Evolutionary conservation across 2,329 filamentous ascomycete genomes (phyloP).

Genomic region (Dichotomopilus funicola): DNA sequence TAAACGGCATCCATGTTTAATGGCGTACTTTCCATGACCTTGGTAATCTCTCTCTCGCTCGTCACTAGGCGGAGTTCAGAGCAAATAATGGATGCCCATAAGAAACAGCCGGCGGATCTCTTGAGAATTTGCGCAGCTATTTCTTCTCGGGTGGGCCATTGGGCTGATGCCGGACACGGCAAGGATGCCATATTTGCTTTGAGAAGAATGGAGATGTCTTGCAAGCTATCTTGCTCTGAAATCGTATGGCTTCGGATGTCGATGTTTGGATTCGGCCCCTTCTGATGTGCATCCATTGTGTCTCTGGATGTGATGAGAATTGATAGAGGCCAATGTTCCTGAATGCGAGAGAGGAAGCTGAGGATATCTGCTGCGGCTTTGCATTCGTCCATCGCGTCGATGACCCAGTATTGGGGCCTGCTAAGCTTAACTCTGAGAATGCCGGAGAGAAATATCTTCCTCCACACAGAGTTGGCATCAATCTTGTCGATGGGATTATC

Average conservation of each 20-base stretch:
- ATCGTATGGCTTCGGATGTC: constrained; percentile 21
- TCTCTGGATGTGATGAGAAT: constrained; percentile 26
- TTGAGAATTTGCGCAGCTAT: constrained; percentile 22
- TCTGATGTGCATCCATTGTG: constrained; percentile 12
- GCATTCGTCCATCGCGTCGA: constrained; percentile 31
- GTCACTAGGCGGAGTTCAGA: constrained; percentile 25
- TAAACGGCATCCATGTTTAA: constrained; percentile 28
- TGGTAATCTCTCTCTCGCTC: constrained; percentile 20
- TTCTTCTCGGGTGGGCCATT: constrained; percentile 1
- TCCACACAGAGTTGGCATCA: constrained; percentile 25
- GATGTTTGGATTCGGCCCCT: background rate
- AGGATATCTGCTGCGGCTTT: constrained; percentile 20
- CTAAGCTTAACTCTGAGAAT: constrained; percentile 22
- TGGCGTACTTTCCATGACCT: constrained; percentile 24
- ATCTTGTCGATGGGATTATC: constrained; percentile 19
- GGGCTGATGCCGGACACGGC: constrained; percentile 16
- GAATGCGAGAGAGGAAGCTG: constrained; percentile 20
- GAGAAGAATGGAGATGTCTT: constrained; percentile 25
- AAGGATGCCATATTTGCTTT: constrained; percentile 20
- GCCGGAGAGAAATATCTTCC: constrained; percentile 21
- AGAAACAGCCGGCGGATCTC: constrained; percentile 27
- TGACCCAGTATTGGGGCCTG: constrained; percentile 28
- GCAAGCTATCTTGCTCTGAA: constrained; percentile 19
- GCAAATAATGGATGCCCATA: constrained; percentile 27
- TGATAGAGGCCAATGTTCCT: constrained; percentile 24